Evolutionary conservation across 2,329 filamentous ascomycete species (phyloP), one percentile per base, ranked within the genome.

Genomic region (Orbilia blumenaviensis): DNA sequence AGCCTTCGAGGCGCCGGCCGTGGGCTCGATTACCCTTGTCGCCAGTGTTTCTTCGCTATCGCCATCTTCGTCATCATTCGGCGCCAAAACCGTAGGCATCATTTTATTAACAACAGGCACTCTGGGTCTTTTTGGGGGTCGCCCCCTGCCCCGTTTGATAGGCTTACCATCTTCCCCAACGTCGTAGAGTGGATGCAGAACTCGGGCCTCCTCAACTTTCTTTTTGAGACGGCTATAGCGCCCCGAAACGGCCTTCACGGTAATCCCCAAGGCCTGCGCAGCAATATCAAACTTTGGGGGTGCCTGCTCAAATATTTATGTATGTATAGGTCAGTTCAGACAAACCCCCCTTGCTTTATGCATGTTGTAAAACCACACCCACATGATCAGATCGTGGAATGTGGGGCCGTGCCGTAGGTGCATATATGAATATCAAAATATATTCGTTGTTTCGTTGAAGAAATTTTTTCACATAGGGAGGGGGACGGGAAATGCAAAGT

Each of bases 231-330:
- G 71, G 10, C 12, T 38, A 32, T 75, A 75, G 23, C 71, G 63
- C 23, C 63, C 46, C 3, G 64, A 56, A 5, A 68, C 71, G 9
- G 63, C 71, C 4, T 52, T 18, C 7, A 42, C 29, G 3, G 54
- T 75, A 14, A 75, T 63, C 9, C 48, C 48, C 9, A 75, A 21
- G 8, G 71, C 71, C n/a, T 63, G 56, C 6, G 63, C 63, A 1
- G 71, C 71, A 18, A 68, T 38, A n/a, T 75, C 71, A 34, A 67
- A 75, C 21, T 68, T 75, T 10, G 63, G 71, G n/a, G 71, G 54
- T 32, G 38, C 16, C 71, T 75, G 48, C n/a, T 54, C 36, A 25
- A 9, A 18, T 27, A 25, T 21, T 3, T 36, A n/a, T n/a, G n/a
- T n/a, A n/a, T n/a, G n/a, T n/a, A n/a, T n/a, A 34, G 18, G 29